Conservation (phyloP, 2,329 filamentous ascomycete genomes). For the Neonectria hederae region DNA sequence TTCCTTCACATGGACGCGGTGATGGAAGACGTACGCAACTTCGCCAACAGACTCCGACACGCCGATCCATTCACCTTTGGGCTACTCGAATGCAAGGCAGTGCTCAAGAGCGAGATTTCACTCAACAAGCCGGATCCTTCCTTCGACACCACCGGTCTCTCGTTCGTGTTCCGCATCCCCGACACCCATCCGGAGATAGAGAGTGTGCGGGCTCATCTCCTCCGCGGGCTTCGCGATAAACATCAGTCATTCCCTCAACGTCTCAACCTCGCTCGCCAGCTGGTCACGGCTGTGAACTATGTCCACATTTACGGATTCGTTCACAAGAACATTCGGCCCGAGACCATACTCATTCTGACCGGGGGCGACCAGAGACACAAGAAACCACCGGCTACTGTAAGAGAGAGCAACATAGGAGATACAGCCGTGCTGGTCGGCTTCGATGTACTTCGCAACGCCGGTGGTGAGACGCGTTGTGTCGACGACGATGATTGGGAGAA, state of each 20-base stretch:
- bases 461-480: constrained; percentile 19
- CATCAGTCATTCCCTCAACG: constrained; percentile 8
- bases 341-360: constrained; percentile 50
- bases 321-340: constrained; percentile 58
- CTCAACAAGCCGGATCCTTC: background rate
- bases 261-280: constrained; percentile 15
- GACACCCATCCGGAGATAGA: background rate
- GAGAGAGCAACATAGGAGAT: background rate
- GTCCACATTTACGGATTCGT: constrained; percentile 54
- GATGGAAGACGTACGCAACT: background rate
- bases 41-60: constrained; percentile 12
- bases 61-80: constrained; percentile 15
- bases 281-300: constrained; percentile 45
- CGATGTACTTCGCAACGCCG: constrained; percentile 29
- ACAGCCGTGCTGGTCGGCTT: constrained; percentile 26
- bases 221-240: background rate
- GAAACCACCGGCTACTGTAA: background rate
- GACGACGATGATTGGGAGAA: constrained; percentile 49
- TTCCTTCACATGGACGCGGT: background rate
- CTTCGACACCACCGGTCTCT: background rate
- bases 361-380: background rate
- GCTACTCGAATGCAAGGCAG: constrained; percentile 13
- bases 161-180: constrained; percentile 1
- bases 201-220: background rate
- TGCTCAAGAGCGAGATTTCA: background rate